phyloP scores from a whole-genome alignment of 441 rosid species.

The Aquilaria agallochum region DNA sequence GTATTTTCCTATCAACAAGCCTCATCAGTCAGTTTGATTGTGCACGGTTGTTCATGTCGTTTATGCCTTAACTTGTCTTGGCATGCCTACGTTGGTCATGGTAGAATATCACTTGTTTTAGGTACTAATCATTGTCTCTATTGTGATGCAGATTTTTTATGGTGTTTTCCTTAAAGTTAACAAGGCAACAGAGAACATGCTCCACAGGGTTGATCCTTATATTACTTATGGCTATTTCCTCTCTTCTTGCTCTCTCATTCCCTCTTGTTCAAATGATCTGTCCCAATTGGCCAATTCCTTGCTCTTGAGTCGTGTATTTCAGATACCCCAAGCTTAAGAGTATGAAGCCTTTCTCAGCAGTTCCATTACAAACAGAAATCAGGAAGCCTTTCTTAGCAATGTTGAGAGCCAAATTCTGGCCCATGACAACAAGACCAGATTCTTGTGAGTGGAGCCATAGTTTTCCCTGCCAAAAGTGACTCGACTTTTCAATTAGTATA shows the following conservation, averaged over 20 bases:
- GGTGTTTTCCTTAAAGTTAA: conserved; percentile 86
- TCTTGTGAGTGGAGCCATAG: conserved; percentile 54
- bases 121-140: neutral
- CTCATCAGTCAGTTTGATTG: too few species aligned
- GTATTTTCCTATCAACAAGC: too few species aligned
- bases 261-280: neutral
- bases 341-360: conserved; percentile 72
- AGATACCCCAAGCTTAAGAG: conserved; percentile 78
- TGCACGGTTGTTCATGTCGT: too few species aligned
- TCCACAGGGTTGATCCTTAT: conserved; percentile 77
- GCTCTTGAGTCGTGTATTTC: neutral
- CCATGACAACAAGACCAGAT: conserved; percentile 97
- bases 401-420: conserved; percentile 92
- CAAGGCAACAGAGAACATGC: conserved; percentile 82
- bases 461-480: conserved; percentile 24
- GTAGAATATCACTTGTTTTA: neutral
- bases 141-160: conserved; percentile 45
- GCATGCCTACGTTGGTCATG: neutral
- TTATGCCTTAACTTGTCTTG: conserved; percentile 17
- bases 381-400: conserved; percentile 96
- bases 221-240: conserved; percentile 66
- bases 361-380: conserved; percentile 87
- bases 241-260: neutral
- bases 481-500: too few species aligned
- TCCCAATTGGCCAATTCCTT: neutral